These are phyloP conservation scores for Podosphaera leucotricha DNA, from an alignment of 2,329 filamentous ascomycete species.

Conservation along the genomic window DNA sequence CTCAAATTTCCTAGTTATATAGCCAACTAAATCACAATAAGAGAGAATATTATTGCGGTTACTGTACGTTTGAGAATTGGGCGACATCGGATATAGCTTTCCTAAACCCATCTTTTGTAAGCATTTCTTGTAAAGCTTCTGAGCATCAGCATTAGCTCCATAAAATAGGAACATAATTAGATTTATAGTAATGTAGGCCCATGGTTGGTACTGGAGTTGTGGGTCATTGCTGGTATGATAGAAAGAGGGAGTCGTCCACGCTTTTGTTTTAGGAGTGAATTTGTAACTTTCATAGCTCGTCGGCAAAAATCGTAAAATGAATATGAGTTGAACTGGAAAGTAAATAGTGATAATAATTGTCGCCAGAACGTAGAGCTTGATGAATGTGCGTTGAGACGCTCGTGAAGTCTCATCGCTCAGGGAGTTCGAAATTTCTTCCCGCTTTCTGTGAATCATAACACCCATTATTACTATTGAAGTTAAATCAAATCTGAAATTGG, in stretches of 20 bases:
- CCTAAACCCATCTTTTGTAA: conserved; percentile 9
- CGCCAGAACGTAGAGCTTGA: conserved; percentile 35
- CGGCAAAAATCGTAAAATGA: conserved; percentile 26
- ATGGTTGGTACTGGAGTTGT: conserved; percentile 27
- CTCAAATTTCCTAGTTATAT: conserved; percentile 1
- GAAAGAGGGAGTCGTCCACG: conserved; percentile 10
- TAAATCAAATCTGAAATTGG: neutral
- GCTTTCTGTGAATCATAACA: conserved; percentile 35
- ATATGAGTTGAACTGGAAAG: conserved; percentile 27
- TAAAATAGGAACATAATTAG: conserved; percentile 38
- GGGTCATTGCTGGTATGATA: conserved; percentile 19
- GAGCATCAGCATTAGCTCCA: conserved; percentile 37
- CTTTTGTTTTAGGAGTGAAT: neutral
- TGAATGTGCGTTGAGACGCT: conserved; percentile 33
- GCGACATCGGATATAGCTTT: conserved; percentile 7
- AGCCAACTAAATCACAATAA: neutral
- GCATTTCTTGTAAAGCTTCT: conserved; percentile 22
- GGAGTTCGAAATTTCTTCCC: conserved; percentile 30
- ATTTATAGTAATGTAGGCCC: conserved; percentile 29
- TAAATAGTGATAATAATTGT: conserved; percentile 24
- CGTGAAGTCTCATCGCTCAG: conserved; percentile 25
- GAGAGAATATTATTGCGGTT: neutral
- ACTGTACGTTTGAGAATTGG: neutral
- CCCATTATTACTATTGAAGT: conserved; percentile 28
- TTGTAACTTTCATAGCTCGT: neutral